Evolutionary conservation across 1,284 basidiomycete genomes (phyloP).

Genomic region (Leccinum subrobustum): DNA sequence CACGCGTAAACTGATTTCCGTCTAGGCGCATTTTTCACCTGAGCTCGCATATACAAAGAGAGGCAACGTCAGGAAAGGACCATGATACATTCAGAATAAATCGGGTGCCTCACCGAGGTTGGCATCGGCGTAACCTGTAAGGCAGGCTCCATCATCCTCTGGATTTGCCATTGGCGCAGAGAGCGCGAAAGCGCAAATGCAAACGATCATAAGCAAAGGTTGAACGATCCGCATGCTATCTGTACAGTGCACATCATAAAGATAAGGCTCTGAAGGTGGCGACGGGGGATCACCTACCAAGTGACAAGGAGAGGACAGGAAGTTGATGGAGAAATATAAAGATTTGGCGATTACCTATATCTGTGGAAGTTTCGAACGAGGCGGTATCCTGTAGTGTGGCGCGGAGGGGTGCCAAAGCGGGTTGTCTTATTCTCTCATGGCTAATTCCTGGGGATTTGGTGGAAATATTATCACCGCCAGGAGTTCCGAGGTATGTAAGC

Average conservation of each 20-base stretch:
- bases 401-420: neutral
- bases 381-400: neutral
- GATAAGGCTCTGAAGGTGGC: neutral
- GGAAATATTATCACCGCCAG: neutral
- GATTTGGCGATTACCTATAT: neutral
- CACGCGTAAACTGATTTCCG: neutral
- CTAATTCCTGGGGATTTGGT: neutral
- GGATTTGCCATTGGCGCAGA: neutral
- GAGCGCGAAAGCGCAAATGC: neutral
- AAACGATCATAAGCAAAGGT: neutral
- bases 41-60: neutral
- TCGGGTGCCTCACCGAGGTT: neutral
- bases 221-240: neutral
- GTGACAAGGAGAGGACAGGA: neutral
- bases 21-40: constrained; percentile 2
- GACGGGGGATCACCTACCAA: neutral
- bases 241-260: neutral
- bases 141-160: neutral
- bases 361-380: neutral
- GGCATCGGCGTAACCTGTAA: neutral
- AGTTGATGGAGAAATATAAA: neutral
- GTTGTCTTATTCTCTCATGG: neutral
- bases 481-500: neutral
- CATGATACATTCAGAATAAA: neutral
- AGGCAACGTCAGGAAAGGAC: neutral